Conservation (phyloP, 352 stramenopile genomes). For the Phytophthora citrophthora region DNA sequence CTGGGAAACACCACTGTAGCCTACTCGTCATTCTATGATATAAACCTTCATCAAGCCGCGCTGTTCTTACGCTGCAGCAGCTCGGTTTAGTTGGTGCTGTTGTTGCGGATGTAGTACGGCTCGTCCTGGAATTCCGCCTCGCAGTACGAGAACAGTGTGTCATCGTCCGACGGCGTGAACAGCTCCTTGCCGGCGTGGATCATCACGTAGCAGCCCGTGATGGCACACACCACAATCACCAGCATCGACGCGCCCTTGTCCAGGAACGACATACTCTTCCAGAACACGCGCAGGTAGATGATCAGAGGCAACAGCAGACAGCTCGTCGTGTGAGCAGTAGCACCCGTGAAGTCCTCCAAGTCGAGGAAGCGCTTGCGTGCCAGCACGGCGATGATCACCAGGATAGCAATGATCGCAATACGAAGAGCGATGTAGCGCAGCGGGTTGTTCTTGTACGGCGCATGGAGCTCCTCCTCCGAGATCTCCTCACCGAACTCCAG, state of each 20-base stretch:
- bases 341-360: conserved; percentile 52
- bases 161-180: conserved; percentile 46
- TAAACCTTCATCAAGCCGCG: conserved; percentile 8
- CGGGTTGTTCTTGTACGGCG: conserved; percentile 24
- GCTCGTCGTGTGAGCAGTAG: conserved; percentile 24
- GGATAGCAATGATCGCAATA: conserved; percentile 40
- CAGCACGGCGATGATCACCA: conserved; percentile 49
- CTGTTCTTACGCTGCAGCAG: conserved; percentile 6
- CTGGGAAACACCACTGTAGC: conserved; percentile 7
- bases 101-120: conserved; percentile 52
- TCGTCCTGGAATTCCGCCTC: conserved; percentile 47
- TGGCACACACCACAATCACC: conserved; percentile 50
- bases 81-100: conserved; percentile 33
- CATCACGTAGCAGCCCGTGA: conserved; percentile 59
- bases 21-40: conserved; percentile 14
- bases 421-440: conserved; percentile 25
- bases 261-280: conserved; percentile 44
- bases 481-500: conserved; percentile 40
- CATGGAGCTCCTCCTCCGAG: conserved; percentile 25
- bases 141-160: conserved; percentile 64
- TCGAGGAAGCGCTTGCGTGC: conserved; percentile 56
- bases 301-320: conserved; percentile 58
- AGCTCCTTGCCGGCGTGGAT: conserved; percentile 58
- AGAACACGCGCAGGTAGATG: conserved; percentile 57
- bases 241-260: conserved; percentile 52